These are phyloP conservation scores for Halophytophthora batemanensis DNA, from an alignment of 352 stramenopile genomes.

Conservation along the genomic window DNA sequence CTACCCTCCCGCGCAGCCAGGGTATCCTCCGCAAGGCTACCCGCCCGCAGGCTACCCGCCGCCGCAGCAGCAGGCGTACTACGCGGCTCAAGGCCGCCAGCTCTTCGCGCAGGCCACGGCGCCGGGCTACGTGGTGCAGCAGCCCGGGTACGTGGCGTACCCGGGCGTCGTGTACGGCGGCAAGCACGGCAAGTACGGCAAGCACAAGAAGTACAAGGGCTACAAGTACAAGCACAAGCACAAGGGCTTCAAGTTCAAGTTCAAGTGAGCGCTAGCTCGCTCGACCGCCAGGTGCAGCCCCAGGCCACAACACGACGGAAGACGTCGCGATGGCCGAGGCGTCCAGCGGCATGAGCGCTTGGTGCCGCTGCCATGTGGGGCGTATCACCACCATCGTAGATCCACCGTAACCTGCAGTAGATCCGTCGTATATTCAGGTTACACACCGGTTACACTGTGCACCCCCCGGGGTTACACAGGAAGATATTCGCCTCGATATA, in stretches of 20 bases:
- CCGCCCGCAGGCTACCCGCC: slow-evolving; percentile 32
- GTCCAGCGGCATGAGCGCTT: too few species aligned
- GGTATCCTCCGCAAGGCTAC: slow-evolving; percentile 25
- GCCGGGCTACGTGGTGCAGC: slow-evolving; percentile 35
- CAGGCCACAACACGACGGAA: too few species aligned
- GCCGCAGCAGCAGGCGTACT: slow-evolving; percentile 54
- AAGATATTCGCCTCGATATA: background rate
- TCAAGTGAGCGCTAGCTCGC: too few species aligned
- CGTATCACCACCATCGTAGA: too few species aligned
- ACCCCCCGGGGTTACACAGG: background rate
- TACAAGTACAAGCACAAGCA: slow-evolving; percentile 43
- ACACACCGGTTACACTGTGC: background rate
- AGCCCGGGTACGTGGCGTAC: slow-evolving; percentile 59
- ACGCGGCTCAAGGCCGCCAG: slow-evolving; percentile 60
- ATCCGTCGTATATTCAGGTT: too few species aligned
- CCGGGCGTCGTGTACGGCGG: slow-evolving; percentile 56
- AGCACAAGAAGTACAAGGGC: slow-evolving; percentile 49
- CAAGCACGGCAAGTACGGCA: slow-evolving; percentile 44
- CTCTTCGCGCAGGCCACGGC: slow-evolving; percentile 67
- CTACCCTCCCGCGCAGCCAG: slow-evolving; percentile 19
- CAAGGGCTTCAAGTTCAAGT: slow-evolving; percentile 61
- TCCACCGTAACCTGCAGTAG: too few species aligned
- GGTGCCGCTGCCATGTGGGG: too few species aligned
- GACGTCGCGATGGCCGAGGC: too few species aligned
- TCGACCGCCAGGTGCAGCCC: too few species aligned